A percentile compares a stretch with the other conserved stretches of the same genome.
phyloP scores from a whole-genome alignment of 208 protist genomes.

The Trypanosoma platydactyli region DNA sequence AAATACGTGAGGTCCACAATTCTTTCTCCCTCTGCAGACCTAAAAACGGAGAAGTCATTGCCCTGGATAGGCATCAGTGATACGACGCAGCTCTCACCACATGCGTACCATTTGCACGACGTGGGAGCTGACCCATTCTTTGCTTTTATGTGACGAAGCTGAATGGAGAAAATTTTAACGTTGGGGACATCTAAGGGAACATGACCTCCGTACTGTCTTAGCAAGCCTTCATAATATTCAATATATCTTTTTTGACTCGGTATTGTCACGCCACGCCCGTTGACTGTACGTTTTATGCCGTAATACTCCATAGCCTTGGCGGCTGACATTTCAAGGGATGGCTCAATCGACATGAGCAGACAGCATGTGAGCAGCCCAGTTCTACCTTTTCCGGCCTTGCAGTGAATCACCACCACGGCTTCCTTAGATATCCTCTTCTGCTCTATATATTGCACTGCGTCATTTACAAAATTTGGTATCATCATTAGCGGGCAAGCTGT shows the following conservation, averaged over 20 bases:
- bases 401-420: conserved; percentile 93
- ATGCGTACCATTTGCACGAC: conserved; percentile 16
- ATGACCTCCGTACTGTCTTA: conserved; percentile 36
- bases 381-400: conserved; percentile 95
- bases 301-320: conserved; percentile 74
- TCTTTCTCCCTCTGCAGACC: background rate
- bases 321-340: conserved; percentile 36
- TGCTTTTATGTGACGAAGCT: conserved; percentile 16
- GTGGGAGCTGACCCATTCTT: background rate
- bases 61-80: background rate
- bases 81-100: conserved; percentile 1
- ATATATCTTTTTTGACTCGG: conserved; percentile 75
- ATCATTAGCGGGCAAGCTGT: conserved; percentile 82
- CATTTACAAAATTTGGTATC: conserved; percentile 65
- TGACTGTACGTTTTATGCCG: conserved; percentile 60
- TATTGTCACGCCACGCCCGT: conserved; percentile 90
- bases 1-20: conserved; percentile 2
- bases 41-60: background rate
- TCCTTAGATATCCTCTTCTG: background rate
- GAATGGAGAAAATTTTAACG: conserved; percentile 29
- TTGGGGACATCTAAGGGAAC: conserved; percentile 36
- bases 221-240: conserved; percentile 60
- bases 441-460: conserved; percentile 39
- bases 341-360: conserved; percentile 59
- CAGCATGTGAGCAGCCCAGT: conserved; percentile 94